Evolutionary conservation across 371 early-diverging fungal species (phyloP), one percentile per base, ranked within the genome.

Genomic region (Mucor plumbeus): DNA sequence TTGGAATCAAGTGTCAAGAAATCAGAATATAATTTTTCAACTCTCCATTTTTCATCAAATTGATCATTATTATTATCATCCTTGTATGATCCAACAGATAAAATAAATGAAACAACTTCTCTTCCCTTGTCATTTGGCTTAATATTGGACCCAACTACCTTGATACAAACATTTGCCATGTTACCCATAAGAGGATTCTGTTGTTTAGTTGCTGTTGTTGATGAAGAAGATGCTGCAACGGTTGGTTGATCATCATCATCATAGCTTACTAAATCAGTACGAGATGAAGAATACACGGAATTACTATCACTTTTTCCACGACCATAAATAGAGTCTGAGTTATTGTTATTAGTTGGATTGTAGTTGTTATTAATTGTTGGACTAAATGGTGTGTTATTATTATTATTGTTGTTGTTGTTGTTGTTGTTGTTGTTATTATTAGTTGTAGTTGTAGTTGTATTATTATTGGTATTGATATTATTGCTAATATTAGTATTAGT

Each of bases 1-100:
- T 88, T 88, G 40, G 83, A 74, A 74, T 95, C 93, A 21, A 96
- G 76, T n/a, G 78, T 69, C 44, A 92, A 75, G 77, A 96, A 93
- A 74, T 96, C 96, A 4, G 89, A 81, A 75, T 95, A 96, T 21
- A 86, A 77, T 76, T 96, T 96, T 66, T 93, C 93, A 10, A 95
- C 87, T 35, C 90, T 84, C 95, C 95, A 94, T 54, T 89, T 71
- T 59, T 94, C 82, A 48, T 77, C 74, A 54, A 65, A 74, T 64
- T 17, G 26, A 26, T 26, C 56, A 36, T 44, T 31, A 13, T 72
- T 70, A 31, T 72, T 73, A 0, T 73, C 70, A 5, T 71, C 70
- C 5, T 19, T 38, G 17, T 31, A 43, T 1, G 64, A 39, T 7
- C 86, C 84, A 43, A 88, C 71, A 1, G 83, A 77, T 21, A 88